Percentiles rank a stretch among this genome's conserved stretches.
Conservation (phyloP, 164 flowering plant species). For the Sedum album region DNA sequence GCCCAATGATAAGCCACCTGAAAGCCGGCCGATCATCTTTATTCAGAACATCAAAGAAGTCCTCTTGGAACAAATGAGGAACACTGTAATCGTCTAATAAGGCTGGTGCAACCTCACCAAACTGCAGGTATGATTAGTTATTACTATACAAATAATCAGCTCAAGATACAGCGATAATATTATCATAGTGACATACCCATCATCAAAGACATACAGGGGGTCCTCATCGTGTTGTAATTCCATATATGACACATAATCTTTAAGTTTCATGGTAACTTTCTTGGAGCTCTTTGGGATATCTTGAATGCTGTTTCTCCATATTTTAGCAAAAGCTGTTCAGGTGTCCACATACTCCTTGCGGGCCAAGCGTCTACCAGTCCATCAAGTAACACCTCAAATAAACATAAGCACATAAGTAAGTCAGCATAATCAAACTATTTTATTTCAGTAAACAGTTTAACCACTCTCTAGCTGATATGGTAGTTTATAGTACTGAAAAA, state of each 20-base stretch:
- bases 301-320: constrained; percentile 71
- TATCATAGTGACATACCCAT: constrained; percentile 34
- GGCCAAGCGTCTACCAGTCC: constrained; percentile 82
- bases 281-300: constrained; percentile 67
- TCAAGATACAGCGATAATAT: background rate
- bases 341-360: constrained; percentile 68
- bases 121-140: constrained; percentile 32
- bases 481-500: background rate
- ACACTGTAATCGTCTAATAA: constrained; percentile 80
- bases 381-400: constrained; percentile 56
- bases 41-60: constrained; percentile 68
- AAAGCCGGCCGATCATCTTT: constrained; percentile 69
- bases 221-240: constrained; percentile 92
- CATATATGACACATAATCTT: constrained; percentile 77
- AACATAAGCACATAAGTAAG: constrained; percentile 19
- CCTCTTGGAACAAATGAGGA: constrained; percentile 84
- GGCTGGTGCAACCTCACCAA: constrained; percentile 78
- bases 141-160: background rate
- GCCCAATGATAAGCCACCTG: constrained; percentile 96
- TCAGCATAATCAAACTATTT: background rate
- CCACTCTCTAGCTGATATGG: background rate
- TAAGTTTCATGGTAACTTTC: constrained; percentile 66
- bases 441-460: background rate
- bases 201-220: constrained; percentile 79
- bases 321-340: constrained; percentile 42